These are phyloP conservation scores for Geotrichum aggregatum DNA, from an alignment of 1,139 yeast genomes.

Conservation along the genomic window DNA sequence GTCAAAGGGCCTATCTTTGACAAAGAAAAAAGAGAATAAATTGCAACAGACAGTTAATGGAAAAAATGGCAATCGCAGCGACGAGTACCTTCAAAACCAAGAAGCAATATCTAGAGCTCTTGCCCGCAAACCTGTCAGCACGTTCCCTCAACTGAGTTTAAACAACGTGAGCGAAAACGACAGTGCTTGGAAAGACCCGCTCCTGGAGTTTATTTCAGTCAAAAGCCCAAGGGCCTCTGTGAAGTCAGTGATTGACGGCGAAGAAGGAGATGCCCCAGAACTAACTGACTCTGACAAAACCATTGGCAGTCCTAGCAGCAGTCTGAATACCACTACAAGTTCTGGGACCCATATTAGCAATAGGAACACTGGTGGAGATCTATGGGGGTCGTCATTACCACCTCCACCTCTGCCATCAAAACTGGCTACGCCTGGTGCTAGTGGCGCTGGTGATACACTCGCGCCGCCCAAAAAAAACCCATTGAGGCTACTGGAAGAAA, in stretches of 20 bases:
- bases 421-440: background rate
- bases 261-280: background rate
- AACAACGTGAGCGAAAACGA: background rate
- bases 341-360: no score
- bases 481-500: background rate
- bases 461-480: background rate
- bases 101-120: background rate
- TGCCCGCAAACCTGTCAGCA: conserved; percentile 3
- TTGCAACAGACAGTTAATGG: no score
- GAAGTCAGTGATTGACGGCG: no score
- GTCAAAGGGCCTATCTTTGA: no score
- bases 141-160: conserved; percentile 1
- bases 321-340: no score
- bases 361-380: no score
- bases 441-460: background rate
- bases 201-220: conserved; percentile 6
- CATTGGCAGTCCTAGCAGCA: background rate
- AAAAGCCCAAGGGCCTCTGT: background rate
- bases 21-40: no score
- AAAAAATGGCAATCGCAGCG: no score
- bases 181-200: conserved; percentile 2
- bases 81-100: background rate
- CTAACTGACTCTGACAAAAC: background rate
- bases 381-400: no score
- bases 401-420: background rate